Percentiles rank a stretch among this genome's conserved stretches.
Evolutionary conservation across 2,329 filamentous ascomycete genomes (phyloP).

Genomic region (Fusarium sterilihyphosum): DNA sequence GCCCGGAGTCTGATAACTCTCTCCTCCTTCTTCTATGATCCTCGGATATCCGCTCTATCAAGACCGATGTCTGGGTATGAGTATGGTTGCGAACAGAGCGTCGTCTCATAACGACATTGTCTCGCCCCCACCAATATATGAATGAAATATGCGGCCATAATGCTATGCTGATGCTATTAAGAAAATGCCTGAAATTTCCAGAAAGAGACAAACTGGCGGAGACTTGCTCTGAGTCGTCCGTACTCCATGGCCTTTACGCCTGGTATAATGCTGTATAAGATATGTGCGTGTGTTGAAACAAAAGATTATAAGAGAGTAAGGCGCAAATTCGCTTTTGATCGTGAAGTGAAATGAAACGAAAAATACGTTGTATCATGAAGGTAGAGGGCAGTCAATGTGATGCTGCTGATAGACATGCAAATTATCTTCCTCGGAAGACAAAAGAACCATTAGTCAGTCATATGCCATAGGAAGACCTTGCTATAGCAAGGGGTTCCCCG

Average conservation of each 20-base stretch:
- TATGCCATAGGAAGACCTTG: too few relatives aligned
- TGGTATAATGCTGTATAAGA: slow-evolving; percentile 41
- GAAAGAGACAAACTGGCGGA: slow-evolving; percentile 16
- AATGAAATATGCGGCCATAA: slow-evolving; percentile 7
- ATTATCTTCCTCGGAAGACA: not conserved
- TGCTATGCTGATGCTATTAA: slow-evolving; percentile 23
- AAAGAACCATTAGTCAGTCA: not conserved
- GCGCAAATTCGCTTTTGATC: not conserved
- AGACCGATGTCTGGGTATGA: slow-evolving; percentile 25
- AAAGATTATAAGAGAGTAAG: slow-evolving; percentile 5
- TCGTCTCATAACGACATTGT: not conserved
- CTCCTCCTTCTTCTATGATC: slow-evolving; percentile 26
- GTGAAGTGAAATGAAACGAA: not conserved
- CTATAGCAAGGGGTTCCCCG: too few relatives aligned
- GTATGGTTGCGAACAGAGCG: slow-evolving; percentile 1
- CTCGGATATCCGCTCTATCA: slow-evolving; percentile 36
- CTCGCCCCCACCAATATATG: not conserved
- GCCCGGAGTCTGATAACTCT: not conserved
- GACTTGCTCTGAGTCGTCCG: slow-evolving; percentile 14
- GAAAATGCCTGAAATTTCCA: slow-evolving; percentile 22
- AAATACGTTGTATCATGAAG: not conserved
- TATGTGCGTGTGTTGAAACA: slow-evolving; percentile 4
- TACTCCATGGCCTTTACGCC: slow-evolving; percentile 29
- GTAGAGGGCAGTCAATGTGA: not conserved
- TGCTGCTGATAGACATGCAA: not conserved